Evolutionary conservation across 1,139 yeast species (phyloP).

Genomic region (Debaryomycetaceae sp.): DNA sequence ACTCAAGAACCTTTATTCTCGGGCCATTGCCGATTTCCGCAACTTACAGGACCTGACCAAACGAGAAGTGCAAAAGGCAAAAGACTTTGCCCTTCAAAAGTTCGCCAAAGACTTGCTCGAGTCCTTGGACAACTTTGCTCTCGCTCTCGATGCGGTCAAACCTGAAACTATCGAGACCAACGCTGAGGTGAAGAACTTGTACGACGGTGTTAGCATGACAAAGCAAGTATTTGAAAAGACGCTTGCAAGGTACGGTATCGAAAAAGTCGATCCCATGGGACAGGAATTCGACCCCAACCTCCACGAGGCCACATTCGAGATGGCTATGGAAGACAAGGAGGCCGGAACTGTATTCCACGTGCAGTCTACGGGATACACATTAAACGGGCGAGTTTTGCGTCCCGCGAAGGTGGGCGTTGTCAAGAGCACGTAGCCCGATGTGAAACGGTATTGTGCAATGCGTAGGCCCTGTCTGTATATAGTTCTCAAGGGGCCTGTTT

Average conservation of each 20-base stretch:
- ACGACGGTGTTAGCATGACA: constrained; percentile 89
- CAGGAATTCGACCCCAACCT: constrained; percentile 82
- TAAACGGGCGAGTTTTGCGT: constrained; percentile 81
- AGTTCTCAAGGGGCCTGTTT: no score
- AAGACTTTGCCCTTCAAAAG: constrained; percentile 84
- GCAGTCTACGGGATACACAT: constrained; percentile 81
- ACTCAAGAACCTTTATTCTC: constrained; percentile 70
- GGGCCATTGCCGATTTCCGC: constrained; percentile 88
- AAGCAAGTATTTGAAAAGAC: constrained; percentile 82
- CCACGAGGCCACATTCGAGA: constrained; percentile 90
- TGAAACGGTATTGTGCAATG: no score
- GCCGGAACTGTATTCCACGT: constrained; percentile 92
- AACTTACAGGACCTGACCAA: constrained; percentile 86
- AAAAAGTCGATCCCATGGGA: constrained; percentile 74
- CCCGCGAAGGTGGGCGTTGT: constrained; percentile 97
- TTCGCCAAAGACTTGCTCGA: constrained; percentile 87
- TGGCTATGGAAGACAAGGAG: constrained; percentile 80
- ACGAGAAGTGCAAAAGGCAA: constrained; percentile 77
- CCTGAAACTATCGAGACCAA: constrained; percentile 50
- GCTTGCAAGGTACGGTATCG: constrained; percentile 66
- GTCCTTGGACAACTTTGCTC: constrained; percentile 82
- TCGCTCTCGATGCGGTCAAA: constrained; percentile 71
- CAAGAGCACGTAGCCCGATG: constrained; percentile 37
- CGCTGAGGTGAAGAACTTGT: constrained; percentile 61
- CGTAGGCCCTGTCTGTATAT: no score